These are phyloP conservation scores for Actinomortierella ambigua DNA, from an alignment of 371 early-diverging fungal genomes.

Conservation along the genomic window DNA sequence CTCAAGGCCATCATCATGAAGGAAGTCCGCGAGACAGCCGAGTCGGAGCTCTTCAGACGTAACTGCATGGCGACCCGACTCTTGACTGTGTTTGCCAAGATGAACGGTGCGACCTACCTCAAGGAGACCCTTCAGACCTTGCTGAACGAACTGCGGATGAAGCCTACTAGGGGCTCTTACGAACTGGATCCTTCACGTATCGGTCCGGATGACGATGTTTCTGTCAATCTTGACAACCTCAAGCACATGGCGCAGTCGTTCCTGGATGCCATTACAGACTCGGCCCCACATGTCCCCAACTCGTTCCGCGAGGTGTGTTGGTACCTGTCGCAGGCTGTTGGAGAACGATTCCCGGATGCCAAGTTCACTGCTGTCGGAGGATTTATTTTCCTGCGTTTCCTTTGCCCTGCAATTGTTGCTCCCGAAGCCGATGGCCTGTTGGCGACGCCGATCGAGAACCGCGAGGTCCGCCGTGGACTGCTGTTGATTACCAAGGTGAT, in stretches of 20 bases:
- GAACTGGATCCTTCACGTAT: slow-evolving; percentile 87
- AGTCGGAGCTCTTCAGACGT: slow-evolving; percentile 87
- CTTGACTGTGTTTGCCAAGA: slow-evolving; percentile 81
- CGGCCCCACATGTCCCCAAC: slow-evolving; percentile 71
- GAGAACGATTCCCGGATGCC: slow-evolving; percentile 85
- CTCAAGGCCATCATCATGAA: slow-evolving; percentile 82
- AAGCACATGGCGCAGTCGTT: slow-evolving; percentile 76
- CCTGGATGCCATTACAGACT: slow-evolving; percentile 83
- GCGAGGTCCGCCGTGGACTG: slow-evolving; percentile 83
- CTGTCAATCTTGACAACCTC: slow-evolving; percentile 80
- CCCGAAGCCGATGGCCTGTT: slow-evolving; percentile 74
- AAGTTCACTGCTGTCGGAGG: slow-evolving; percentile 90
- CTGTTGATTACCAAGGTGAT: slow-evolving; percentile 93
- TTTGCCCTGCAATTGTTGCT: slow-evolving; percentile 94
- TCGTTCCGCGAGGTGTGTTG: slow-evolving; percentile 83
- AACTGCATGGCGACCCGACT: slow-evolving; percentile 91
- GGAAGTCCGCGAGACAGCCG: slow-evolving; percentile 82
- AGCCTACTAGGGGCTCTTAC: slow-evolving; percentile 60
- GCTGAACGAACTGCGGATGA: slow-evolving; percentile 58
- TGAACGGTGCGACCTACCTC: slow-evolving; percentile 85
- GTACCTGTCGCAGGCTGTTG: slow-evolving; percentile 77
- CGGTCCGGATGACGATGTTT: slow-evolving; percentile 62
- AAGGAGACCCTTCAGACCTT: slow-evolving; percentile 79
- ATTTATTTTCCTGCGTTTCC: slow-evolving; percentile 93
- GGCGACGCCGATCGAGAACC: slow-evolving; percentile 57